These are phyloP conservation scores for Musa schizocarpa DNA, from an alignment of 176 grass and related monocot species.

Conservation along the genomic window DNA sequence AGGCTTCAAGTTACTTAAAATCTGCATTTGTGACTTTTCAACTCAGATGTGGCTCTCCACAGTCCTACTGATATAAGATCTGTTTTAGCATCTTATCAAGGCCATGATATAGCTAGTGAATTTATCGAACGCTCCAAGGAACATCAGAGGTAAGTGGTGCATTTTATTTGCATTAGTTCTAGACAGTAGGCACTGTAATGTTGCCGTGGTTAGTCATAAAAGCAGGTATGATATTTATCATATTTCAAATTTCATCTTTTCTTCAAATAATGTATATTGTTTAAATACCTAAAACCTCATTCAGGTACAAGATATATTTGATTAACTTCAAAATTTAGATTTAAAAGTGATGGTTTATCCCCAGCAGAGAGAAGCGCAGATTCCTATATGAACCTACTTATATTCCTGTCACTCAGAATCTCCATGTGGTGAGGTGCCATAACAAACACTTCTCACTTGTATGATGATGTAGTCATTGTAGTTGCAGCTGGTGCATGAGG, in stretches of 20 bases:
- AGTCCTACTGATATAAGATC: constrained; percentile 65
- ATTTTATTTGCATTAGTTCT: background rate
- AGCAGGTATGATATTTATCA: too few species aligned
- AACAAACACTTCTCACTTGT: background rate
- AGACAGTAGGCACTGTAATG: too few species aligned
- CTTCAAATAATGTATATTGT: too few species aligned
- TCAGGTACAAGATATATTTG: too few species aligned
- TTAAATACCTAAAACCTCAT: too few species aligned
- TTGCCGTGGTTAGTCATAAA: too few species aligned
- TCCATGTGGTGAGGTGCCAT: background rate
- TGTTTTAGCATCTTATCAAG: constrained; percentile 73
- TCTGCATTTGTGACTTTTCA: background rate
- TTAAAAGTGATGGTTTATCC: too few species aligned
- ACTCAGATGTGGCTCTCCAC: constrained; percentile 58
- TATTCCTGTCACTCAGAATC: too few species aligned
- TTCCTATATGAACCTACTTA: too few species aligned
- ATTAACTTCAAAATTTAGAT: too few species aligned
- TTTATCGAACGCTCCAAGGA: constrained; percentile 75
- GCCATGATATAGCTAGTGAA: constrained; percentile 59
- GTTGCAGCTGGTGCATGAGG: background rate
- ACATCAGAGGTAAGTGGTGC: constrained; percentile 46
- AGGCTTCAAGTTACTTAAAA: background rate
- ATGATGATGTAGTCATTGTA: background rate
- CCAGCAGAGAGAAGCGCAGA: too few species aligned
- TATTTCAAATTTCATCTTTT: too few species aligned